These are phyloP conservation scores for Kockovaella imperatae DNA, from an alignment of 768 basidiomycete species.

Conservation along the genomic window DNA sequence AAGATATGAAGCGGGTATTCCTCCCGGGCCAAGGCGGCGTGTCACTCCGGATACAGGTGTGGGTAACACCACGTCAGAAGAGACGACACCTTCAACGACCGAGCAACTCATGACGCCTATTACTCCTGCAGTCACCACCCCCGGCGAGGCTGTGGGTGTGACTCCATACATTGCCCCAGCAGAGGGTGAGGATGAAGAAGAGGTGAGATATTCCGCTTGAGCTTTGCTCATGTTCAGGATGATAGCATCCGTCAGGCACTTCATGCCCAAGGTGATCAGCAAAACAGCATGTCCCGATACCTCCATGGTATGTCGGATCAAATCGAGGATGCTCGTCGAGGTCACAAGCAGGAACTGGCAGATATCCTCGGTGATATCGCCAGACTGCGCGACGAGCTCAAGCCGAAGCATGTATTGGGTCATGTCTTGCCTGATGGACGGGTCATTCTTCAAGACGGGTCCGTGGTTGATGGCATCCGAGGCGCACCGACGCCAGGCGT, in stretches of 20 bases:
- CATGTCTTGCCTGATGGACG: conserved; percentile 36
- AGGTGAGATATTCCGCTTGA: too few relatives aligned
- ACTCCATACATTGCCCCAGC: background rate
- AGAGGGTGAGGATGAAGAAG: too few relatives aligned
- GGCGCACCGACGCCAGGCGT: conserved; percentile 26
- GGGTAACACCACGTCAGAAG: conserved; percentile 26
- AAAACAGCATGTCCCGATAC: conserved; percentile 43
- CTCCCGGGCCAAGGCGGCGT: conserved; percentile 3
- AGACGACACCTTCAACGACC: conserved; percentile 20
- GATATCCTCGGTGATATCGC: conserved; percentile 40
- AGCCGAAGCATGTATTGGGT: conserved; percentile 33
- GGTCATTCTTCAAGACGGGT: conserved; percentile 34
- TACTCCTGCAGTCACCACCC: background rate
- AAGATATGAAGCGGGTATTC: conserved; percentile 26
- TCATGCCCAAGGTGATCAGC: conserved; percentile 41
- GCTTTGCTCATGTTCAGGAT: conserved; percentile 13
- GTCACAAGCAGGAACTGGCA: conserved; percentile 26
- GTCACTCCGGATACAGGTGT: conserved; percentile 28
- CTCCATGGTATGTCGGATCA: conserved; percentile 39
- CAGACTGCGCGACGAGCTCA: conserved; percentile 31
- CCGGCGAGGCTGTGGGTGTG: conserved; percentile 9
- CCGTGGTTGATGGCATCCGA: conserved; percentile 32
- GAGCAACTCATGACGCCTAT: conserved; percentile 27
- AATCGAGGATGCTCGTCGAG: conserved; percentile 27
- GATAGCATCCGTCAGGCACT: conserved; percentile 34